Evolutionary conservation across 805 yeast genomes (phyloP).

Genomic region (Allodekkera sacchari): DNA sequence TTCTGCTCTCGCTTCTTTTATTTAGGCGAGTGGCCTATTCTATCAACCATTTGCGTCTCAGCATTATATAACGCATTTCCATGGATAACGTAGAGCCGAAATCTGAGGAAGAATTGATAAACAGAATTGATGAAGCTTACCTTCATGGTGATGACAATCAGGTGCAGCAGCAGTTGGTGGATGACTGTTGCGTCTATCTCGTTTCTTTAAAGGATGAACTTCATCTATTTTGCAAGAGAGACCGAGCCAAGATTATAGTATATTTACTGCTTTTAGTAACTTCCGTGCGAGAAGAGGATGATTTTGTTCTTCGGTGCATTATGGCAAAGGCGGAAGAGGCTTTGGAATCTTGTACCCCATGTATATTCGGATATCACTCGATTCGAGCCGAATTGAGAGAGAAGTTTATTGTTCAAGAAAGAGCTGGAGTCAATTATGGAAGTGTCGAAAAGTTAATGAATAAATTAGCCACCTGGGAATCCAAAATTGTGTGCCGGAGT

Average conservation of each 20-base stretch:
- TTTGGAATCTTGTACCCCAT: conserved; percentile 42
- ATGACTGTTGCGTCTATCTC: conserved; percentile 4
- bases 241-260: conserved; percentile 1
- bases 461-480: conserved; percentile 20
- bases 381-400: conserved; percentile 44
- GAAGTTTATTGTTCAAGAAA: conserved; percentile 43
- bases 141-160: conserved; percentile 22
- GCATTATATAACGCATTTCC: too few species aligned
- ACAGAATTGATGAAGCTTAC: conserved; percentile 25
- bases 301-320: conserved; percentile 1
- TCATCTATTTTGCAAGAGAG: conserved; percentile 2
- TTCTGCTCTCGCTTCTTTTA: too few species aligned
- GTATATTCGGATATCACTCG: conserved; percentile 44
- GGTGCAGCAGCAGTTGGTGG: conserved; percentile 20
- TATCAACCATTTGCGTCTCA: too few species aligned
- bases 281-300: conserved; percentile 2
- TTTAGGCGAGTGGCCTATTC: too few species aligned
- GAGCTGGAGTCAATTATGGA: conserved; percentile 20
- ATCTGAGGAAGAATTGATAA: conserved; percentile 9
- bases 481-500: conserved; percentile 10
- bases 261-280: conserved; percentile 3
- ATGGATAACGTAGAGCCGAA: too few species aligned
- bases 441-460: conserved; percentile 15
- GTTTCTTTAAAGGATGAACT: conserved; percentile 1
- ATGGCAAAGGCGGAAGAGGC: conserved; percentile 14